phyloP scores from a whole-genome alignment of 179 eudicot genomes.

The Nepenthes alata region DNA sequence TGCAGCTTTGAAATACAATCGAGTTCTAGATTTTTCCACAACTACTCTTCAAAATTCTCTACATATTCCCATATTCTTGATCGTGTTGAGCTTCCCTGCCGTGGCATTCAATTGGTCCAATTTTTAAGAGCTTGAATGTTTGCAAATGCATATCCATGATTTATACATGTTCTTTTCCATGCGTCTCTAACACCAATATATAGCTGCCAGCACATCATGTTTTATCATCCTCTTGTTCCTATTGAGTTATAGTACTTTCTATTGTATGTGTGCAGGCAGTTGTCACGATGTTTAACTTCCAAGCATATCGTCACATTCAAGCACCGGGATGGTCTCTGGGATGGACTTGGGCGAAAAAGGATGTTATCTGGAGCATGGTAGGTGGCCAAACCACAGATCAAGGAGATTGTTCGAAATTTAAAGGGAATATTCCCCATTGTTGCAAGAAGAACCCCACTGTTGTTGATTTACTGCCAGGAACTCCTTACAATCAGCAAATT shows the following conservation, averaged over 20 bases:
- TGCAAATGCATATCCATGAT: no score
- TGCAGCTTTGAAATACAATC: no score
- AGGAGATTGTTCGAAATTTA: constrained; percentile 35
- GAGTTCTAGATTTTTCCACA: no score
- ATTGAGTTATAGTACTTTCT: neutral
- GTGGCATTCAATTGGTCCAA: no score
- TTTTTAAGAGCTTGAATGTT: no score
- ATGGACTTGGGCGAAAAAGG: constrained; percentile 37
- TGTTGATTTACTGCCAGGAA: constrained; percentile 33
- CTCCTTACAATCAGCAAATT: constrained; percentile 38
- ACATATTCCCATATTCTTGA: no score
- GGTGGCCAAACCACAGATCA: constrained; percentile 34
- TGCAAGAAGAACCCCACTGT: constrained; percentile 30
- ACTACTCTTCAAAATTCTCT: no score
- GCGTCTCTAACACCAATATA: no score
- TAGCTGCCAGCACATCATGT: no score
- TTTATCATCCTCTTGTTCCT: neutral
- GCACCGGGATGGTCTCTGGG: constrained; percentile 35
- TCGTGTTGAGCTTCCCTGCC: no score
- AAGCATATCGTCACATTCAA: constrained; percentile 35
- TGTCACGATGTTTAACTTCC: constrained; percentile 33
- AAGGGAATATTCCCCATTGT: constrained; percentile 33
- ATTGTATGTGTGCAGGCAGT: constrained; percentile 19
- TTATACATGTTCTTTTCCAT: no score
- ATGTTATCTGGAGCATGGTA: constrained; percentile 38